Evolutionary conservation across 2,329 filamentous ascomycete genomes (phyloP).

Genomic region (Paecilomyces formosus): DNA sequence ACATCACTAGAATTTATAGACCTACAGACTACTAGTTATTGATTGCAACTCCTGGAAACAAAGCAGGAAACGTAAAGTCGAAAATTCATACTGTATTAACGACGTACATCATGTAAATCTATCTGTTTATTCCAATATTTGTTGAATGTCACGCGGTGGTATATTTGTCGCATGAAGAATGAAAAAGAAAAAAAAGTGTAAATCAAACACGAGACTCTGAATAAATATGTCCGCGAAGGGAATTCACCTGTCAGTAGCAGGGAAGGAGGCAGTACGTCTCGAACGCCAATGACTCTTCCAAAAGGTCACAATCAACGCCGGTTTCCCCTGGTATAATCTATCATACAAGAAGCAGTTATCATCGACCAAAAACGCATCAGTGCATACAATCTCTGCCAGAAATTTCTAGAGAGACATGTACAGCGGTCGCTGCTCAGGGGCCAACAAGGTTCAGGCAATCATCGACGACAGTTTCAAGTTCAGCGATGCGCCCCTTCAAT

Average conservation of each 20-base stretch:
- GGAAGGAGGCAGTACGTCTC: background rate
- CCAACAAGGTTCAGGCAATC: slow-evolving; percentile 49
- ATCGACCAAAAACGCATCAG: background rate
- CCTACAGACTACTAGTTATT: background rate
- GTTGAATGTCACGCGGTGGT: background rate
- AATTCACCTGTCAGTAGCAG: background rate
- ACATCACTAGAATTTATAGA: background rate
- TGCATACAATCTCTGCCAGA: background rate
- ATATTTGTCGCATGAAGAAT: background rate
- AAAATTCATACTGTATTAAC: background rate
- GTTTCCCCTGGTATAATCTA: background rate
- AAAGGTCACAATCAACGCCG: background rate
- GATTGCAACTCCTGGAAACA: background rate
- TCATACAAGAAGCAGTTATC: background rate
- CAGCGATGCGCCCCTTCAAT: slow-evolving; percentile 45
- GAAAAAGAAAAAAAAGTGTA: background rate
- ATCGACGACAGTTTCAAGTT: slow-evolving; percentile 49
- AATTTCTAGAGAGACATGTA: background rate
- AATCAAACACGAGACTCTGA: background rate
- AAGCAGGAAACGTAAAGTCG: background rate
- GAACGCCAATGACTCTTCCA: background rate
- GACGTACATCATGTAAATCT: background rate
- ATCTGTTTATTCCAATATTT: background rate
- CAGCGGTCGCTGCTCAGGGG: slow-evolving; percentile 10
- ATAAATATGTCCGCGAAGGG: background rate